A percentile compares a stretch with the other conserved stretches of the same genome.
phyloP scores from a whole-genome alignment of 768 basidiomycete species.

The Pleurotus salmoneostramineus region DNA sequence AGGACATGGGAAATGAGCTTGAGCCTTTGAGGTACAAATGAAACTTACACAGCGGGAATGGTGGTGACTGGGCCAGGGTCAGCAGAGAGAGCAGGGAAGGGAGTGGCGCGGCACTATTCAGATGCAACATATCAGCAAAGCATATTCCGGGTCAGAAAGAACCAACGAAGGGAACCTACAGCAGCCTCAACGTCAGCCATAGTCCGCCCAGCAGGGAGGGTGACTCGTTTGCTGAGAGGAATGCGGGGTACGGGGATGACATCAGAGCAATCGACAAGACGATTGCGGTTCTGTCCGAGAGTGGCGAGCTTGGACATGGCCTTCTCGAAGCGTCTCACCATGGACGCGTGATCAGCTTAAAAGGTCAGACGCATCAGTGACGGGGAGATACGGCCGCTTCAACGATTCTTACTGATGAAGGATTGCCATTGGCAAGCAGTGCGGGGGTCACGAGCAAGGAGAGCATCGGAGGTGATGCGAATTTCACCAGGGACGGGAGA shows the following conservation, averaged over 20 bases:
- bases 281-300: constrained; percentile 19
- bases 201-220: constrained; percentile 26
- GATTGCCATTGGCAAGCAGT: constrained; percentile 40
- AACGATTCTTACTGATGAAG: constrained; percentile 20
- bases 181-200: constrained; percentile 22
- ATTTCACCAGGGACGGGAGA: constrained; percentile 23
- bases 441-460: constrained; percentile 21
- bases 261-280: constrained; percentile 24
- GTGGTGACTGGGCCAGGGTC: constrained; percentile 6
- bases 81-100: constrained; percentile 10
- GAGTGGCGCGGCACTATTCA: constrained; percentile 15
- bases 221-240: constrained; percentile 11
- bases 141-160: background rate
- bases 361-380: background rate
- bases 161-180: constrained; percentile 7
- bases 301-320: constrained; percentile 26
- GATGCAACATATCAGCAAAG: background rate
- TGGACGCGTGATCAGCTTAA: constrained; percentile 17
- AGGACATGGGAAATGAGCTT: background rate
- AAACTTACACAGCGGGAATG: constrained; percentile 5
- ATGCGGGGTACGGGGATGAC: constrained; percentile 16
- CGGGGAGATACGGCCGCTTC: background rate
- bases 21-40: background rate
- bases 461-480: constrained; percentile 24
- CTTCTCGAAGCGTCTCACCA: constrained; percentile 21